Base-by-base conservation (phyloP, 495 filamentous ascomycete species). In the Penicillium paradoxum region DNA sequence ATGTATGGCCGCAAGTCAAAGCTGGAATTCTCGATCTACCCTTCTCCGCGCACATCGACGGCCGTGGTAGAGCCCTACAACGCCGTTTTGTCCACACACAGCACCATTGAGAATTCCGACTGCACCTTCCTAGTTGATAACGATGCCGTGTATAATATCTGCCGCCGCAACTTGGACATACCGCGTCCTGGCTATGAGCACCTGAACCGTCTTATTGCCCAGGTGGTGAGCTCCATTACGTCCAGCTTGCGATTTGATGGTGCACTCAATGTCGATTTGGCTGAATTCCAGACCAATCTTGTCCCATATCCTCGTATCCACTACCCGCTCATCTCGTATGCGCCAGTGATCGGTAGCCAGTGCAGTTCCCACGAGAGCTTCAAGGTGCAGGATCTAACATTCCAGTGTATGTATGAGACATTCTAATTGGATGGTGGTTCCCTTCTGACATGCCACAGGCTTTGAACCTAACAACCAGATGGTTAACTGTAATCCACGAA, bases 381-480 rank as follows among this genome's bases (percentile, higher is more conserved):
- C 80, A 91, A 89, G 79, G 87, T 91, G 47, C 81, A 84, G 51
- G 90, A 95, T 55, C 73, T 95, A 54, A 95, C 90, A 59, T 85
- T 90, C 76, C 87, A 92, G 69, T 91, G 89, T 88, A 74, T 66
- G 71, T 71, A 4, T 18, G 15, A 9, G 14, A n/a, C 43, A 6
- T n/a, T 38, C 14, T 11, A 27, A 15, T 30, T 7, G 1, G 19
- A 5, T 66, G 68, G 2, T 36, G 14, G 24, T 0, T 29, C 6
- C 32, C 25, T 37, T 34, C 38, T 56, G 15, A 60, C 57, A 53
- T 8, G 19, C 30, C 17, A 45, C 55, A 83, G 83, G 88, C 73
- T 91, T 92, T 67, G 90, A 95, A 75, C 90, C 90, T 45, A 88
- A 91, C 79, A 95, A 95, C 79, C 90, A 95, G 77, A 95, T 95